These are phyloP conservation scores for Parathielavia hyrcaniae DNA, from an alignment of 495 filamentous ascomycete species.

Conservation along the genomic window DNA sequence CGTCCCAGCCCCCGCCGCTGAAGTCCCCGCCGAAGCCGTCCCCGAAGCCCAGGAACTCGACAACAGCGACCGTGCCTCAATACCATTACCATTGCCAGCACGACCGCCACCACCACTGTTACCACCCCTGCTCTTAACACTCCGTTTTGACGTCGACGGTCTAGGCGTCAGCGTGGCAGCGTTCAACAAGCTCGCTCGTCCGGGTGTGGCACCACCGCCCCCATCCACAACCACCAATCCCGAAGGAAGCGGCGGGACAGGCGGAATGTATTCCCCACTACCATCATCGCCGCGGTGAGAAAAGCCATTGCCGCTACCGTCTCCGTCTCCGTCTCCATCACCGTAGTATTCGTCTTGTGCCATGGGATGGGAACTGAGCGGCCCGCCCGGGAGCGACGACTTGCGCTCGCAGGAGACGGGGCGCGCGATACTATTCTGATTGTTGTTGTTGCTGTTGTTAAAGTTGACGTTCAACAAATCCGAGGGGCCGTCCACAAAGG, in stretches of 20 bases:
- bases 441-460: neutral
- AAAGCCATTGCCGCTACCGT: no score
- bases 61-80: neutral
- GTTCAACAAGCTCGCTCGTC: neutral
- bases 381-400: slow-evolving; percentile 31
- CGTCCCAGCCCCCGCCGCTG: no score
- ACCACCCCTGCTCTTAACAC: slow-evolving; percentile 36
- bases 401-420: slow-evolving; percentile 19
- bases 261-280: slow-evolving; percentile 27
- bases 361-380: slow-evolving; percentile 45
- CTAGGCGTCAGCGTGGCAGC: slow-evolving; percentile 20
- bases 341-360: slow-evolving; percentile 23
- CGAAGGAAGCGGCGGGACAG: slow-evolving; percentile 40
- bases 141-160: slow-evolving; percentile 32
- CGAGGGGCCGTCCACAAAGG: no score
- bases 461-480: no score
- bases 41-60: slow-evolving; percentile 28
- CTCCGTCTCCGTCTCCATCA: neutral
- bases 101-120: slow-evolving; percentile 19
- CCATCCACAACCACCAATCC: slow-evolving; percentile 7
- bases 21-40: no score
- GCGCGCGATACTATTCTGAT: slow-evolving; percentile 9
- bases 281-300: neutral
- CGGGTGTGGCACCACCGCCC: neutral
- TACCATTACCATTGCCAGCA: slow-evolving; percentile 7